These are phyloP conservation scores for Castanospermum australe DNA, from an alignment of 306 rosid species.

Conservation along the genomic window DNA sequence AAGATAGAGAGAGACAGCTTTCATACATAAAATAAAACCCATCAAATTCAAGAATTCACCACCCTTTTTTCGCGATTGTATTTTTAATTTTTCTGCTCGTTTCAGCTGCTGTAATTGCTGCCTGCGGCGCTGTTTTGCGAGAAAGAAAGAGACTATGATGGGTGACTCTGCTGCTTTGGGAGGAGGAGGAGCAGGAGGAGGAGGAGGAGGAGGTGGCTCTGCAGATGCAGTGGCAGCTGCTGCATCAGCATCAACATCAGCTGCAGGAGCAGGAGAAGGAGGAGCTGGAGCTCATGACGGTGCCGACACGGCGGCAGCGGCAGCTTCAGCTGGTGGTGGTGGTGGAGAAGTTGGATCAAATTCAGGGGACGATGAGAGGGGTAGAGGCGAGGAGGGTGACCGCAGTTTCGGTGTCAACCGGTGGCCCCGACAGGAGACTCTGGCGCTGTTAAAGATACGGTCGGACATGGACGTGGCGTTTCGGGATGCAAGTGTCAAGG, in stretches of 20 bases:
- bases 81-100: conserved; percentile 37
- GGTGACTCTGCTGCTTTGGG: conserved; percentile 60
- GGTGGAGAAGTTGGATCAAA: conserved; percentile 54
- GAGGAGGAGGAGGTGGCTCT: conserved; percentile 37
- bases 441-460: conserved; percentile 84
- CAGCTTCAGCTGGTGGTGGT: background rate
- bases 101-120: conserved; percentile 59
- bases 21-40: conserved; percentile 57
- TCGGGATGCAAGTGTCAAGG: conserved; percentile 89
- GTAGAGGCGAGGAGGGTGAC: conserved; percentile 61
- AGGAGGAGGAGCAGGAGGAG: conserved; percentile 24
- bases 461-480: conserved; percentile 86
- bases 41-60: conserved; percentile 68
- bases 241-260: background rate
- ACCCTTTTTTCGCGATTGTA: conserved; percentile 29
- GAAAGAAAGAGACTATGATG: conserved; percentile 49
- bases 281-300: background rate
- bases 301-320: background rate
- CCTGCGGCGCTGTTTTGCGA: conserved; percentile 26
- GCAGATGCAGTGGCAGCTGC: conserved; percentile 39
- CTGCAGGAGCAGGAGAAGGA: background rate
- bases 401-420: conserved; percentile 83
- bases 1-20: conserved; percentile 24
- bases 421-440: conserved; percentile 93
- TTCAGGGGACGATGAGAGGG: conserved; percentile 64